These are phyloP conservation scores for Suillus plorans DNA, from an alignment of 768 basidiomycete species.

Conservation along the genomic window DNA sequence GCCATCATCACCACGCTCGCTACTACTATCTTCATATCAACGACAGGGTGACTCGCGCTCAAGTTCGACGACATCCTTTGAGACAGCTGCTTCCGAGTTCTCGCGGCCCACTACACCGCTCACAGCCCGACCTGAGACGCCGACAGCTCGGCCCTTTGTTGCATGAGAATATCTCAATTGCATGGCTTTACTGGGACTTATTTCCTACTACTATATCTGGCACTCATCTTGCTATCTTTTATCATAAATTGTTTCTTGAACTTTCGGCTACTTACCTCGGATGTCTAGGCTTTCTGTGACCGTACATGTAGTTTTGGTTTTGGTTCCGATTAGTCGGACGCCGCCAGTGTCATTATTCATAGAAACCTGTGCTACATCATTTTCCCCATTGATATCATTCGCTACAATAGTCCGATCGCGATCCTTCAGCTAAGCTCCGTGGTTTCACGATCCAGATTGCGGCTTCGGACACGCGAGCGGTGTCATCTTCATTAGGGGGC, in stretches of 20 bases:
- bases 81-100: constrained; percentile 9
- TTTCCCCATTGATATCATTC: background rate
- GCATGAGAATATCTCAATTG: background rate
- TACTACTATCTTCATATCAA: background rate
- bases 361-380: background rate
- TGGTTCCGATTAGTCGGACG: background rate
- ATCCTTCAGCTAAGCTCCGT: constrained; percentile 71
- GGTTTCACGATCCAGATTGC: constrained; percentile 80
- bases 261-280: background rate
- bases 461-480: constrained; percentile 22
- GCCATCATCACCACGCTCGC: background rate
- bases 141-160: constrained; percentile 20
- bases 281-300: background rate
- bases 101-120: background rate
- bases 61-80: constrained; percentile 17
- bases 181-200: background rate
- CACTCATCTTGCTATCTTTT: background rate
- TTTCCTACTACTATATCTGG: background rate
- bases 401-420: constrained; percentile 21
- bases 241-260: no score
- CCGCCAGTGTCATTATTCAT: background rate
- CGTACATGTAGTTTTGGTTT: background rate
- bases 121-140: constrained; percentile 18
- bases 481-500: background rate
- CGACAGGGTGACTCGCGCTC: constrained; percentile 11